Evolutionary conservation across 139 green algal species (phyloP), one percentile per base, ranked within the genome.

Genomic region (Gonium pectorale): DNA sequence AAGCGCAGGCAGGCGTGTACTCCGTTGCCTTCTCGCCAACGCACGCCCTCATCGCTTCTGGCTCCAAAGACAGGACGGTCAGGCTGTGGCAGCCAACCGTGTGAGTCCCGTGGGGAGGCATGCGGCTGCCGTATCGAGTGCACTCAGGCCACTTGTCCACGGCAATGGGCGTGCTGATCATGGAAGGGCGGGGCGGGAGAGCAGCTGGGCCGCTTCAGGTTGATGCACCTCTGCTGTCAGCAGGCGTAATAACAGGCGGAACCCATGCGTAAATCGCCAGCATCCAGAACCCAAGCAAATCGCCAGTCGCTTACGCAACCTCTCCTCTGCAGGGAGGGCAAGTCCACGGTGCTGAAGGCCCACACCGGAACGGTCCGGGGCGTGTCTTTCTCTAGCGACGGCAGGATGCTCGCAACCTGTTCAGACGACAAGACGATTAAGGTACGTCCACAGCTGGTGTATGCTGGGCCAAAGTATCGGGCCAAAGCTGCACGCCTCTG

Each of bases 371-470:
- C 94, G 1, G 95, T 98, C 37, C 92, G 95, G 1, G 92, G 89
- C 70, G 95, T 97, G 26, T 66, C 66, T 15, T 98, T 98, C 81
- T 95, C 93, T 21, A 51, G 69, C 9, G 92, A 98, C 86, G 95
- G 95, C 56, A 88, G 85, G 40, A 90, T 92, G 85, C 93, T 98
- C 41, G 81, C 96, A 38, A 95, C 94, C 24, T 92, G 80, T 54
- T 92, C 92, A 24, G 95, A 98, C 83, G 95, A 98, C 89, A 98
- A 98, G 85, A 97, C 93, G 8, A 84, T 97, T 68, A 98, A 98
- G 93, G 92, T 92, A n/a, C 3, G 73, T 44, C n/a, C 41, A n/a
- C n/a, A n/a, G n/a, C n/a, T n/a, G n/a, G n/a, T n/a, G n/a, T n/a
- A n/a, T n/a, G n/a, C n/a, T n/a, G n/a, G n/a, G n/a, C n/a, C n/a